Base-by-base conservation (phyloP, 768 basidiomycete genomes). In the Cystofilobasidium bisporidii region DNA sequence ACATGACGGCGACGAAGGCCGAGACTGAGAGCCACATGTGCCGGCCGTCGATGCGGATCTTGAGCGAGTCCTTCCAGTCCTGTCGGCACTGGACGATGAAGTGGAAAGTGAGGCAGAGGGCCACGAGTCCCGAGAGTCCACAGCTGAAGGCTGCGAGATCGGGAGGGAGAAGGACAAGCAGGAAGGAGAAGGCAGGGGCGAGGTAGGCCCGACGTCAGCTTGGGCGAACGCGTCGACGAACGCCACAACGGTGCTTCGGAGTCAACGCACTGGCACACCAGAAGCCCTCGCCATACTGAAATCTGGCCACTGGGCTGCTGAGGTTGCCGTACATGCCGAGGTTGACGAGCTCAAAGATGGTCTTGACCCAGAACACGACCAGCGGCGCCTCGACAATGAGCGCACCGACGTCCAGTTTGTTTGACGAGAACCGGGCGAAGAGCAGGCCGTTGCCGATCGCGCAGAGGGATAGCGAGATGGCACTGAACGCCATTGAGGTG, bases 341-440 rank as follows among this genome's bases (percentile, higher is more conserved):
- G 45, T 69, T 69, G 58, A 64, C 68, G 33, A 69, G n/a, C 24
- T 64, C 68, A 26, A 64, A 55, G 17, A 48, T 36, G 10, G 67
- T 63, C 32, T 68, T 68, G 61, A 68, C 58, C 43, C 61, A 63
- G 33, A 68, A 68, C 33, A 55, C 50, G 30, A 63, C 9, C 3
- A 56, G 38, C 10, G 67, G 62, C 24, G 53, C 50, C 17, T 62
- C 58, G 47, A 66, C 58, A 24, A 47, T 43, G 20, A n/a, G 11
- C 5, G 48, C 24, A 11, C 24, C 50, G 48, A 41, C 26, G 40
- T 40, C 28, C 40, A 40, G 40, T 1, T 9, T 22, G 32, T 63
- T 57, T 22, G 61, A 48, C 33, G 30, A 33, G 67, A 68, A 68
- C 0, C 67, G 50, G 17, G 47, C 32, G 61, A 68, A 22, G 55